Conservation (phyloP, 208 protist species). For the Entamoeba dispar region DNA sequence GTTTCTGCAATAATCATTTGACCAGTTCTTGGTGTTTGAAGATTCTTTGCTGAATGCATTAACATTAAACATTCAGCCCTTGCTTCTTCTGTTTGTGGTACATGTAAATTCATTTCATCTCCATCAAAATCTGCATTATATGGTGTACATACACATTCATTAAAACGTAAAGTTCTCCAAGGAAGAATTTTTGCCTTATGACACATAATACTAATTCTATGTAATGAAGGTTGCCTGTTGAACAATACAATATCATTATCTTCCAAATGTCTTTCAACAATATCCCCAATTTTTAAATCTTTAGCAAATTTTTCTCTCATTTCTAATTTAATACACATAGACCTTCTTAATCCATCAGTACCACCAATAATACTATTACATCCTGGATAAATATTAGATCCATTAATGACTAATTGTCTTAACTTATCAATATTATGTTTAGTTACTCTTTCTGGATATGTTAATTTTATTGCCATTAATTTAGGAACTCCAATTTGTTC, state of each 20-base stretch:
- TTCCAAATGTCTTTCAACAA: conserved; percentile 92
- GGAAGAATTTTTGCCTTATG: conserved; percentile 68
- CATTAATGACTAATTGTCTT: conserved; percentile 64
- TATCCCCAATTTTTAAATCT: conserved; percentile 57
- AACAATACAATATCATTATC: conserved; percentile 91
- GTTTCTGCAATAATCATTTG: conserved; percentile 84
- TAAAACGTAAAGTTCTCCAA: conserved; percentile 94
- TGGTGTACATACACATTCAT: conserved; percentile 61
- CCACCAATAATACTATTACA: conserved; percentile 37
- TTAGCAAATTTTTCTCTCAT: conserved; percentile 49
- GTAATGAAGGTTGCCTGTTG: conserved; percentile 95
- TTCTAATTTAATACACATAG: background rate
- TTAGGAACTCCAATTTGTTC: conserved; percentile 84
- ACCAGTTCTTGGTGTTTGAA: conserved; percentile 87
- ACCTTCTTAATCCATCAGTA: conserved; percentile 30
- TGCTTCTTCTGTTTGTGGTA: conserved; percentile 94
- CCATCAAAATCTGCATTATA: conserved; percentile 98
- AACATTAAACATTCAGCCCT: conserved; percentile 75
- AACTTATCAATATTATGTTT: conserved; percentile 67
- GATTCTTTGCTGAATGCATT: conserved; percentile 79
- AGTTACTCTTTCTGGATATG: conserved; percentile 76
- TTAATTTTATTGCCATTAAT: conserved; percentile 74
- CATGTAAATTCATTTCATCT: conserved; percentile 98
- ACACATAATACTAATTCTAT: conserved; percentile 93
- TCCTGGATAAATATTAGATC: conserved; percentile 75